Base-by-base conservation (phyloP, 2,329 filamentous ascomycete species). In the Penicillium aurantiogriseum region DNA sequence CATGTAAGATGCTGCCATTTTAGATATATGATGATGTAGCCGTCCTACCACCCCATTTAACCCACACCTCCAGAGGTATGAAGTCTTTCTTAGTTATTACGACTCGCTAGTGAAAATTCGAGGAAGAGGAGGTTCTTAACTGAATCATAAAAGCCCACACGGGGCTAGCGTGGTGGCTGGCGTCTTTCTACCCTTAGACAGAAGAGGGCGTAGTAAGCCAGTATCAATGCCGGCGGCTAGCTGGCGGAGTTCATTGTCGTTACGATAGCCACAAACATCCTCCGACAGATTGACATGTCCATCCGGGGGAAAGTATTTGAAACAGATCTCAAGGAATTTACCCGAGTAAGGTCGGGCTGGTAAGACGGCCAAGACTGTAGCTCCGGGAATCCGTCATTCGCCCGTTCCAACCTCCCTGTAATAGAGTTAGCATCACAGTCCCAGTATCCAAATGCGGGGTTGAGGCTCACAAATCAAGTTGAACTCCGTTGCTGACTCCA, bases 401-500 rank as follows among this genome's bases (percentile, higher is more conserved):
- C 78, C 78, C 5, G 78, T 80, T 58, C 79, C 78, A 59, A 80
- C 77, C 64, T 80, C 78, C 69, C 74, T 76, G 58, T 39, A 63
- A 23, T 43, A 19, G 23, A 56, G 58, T 76, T 59, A 74, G 71
- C 51, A 63, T 61, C 1, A 15, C 29, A 33, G 11, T 52, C 15
- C 38, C n/a, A 17, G n/a, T 49, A 33, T 31, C 11, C 15, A 25
- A 42, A 46, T 44, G 35, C 46, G 23, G 49, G 36, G 40, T 54
- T 59, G 45, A 61, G 50, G 65, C 74, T 74, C 67, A 76, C 72
- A 81, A 67, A 68, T 81, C 79, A 69, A 81, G 70, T 63, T 81
- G 79, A 48, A 96, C 92, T 10, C 93, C 93, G 76, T 94, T 94
- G 67, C 88, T 91, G 56, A 97, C 87, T n/a, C 90, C 91, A 76